Conservation (phyloP, 352 stramenopile genomes). For the Aphanomyces euteiches region DNA sequence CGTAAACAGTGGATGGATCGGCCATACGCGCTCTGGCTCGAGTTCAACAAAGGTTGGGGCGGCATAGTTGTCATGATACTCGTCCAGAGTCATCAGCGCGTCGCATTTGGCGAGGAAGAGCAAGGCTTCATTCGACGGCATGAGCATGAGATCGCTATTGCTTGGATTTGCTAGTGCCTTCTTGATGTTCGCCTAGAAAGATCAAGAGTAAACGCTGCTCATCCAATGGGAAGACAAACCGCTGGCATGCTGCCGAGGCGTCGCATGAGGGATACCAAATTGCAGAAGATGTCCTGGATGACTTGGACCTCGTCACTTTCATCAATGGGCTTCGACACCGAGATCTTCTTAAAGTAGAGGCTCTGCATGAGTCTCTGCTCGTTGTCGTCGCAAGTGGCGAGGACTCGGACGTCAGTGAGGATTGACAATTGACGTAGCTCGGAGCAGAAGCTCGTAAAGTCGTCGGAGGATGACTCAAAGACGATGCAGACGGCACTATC, state of each 20-base stretch:
- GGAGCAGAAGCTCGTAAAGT: constrained; percentile 48
- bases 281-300: constrained; percentile 6
- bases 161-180: constrained; percentile 16
- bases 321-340: constrained; percentile 33
- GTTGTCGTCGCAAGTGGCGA: constrained; percentile 63
- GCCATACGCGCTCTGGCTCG: constrained; percentile 72
- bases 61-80: constrained; percentile 50
- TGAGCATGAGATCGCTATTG: constrained; percentile 59
- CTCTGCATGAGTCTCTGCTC: constrained; percentile 48
- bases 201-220: too few species aligned
- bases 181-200: constrained; percentile 14
- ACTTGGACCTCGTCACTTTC: constrained; percentile 9
- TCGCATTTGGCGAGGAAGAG: constrained; percentile 50
- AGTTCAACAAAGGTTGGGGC: constrained; percentile 47
- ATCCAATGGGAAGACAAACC: constrained; percentile 29
- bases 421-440: constrained; percentile 39
- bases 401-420: constrained; percentile 52
- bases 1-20: constrained; percentile 59
- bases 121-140: constrained; percentile 55
- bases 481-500: constrained; percentile 52
- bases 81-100: constrained; percentile 61
- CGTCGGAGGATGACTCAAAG: constrained; percentile 55
- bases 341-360: constrained; percentile 64
- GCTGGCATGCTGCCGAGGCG: constrained; percentile 29
- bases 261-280: constrained; percentile 9